Base-by-base conservation (phyloP, 345 rosid species). In the Lepidium didymum region DNA sequence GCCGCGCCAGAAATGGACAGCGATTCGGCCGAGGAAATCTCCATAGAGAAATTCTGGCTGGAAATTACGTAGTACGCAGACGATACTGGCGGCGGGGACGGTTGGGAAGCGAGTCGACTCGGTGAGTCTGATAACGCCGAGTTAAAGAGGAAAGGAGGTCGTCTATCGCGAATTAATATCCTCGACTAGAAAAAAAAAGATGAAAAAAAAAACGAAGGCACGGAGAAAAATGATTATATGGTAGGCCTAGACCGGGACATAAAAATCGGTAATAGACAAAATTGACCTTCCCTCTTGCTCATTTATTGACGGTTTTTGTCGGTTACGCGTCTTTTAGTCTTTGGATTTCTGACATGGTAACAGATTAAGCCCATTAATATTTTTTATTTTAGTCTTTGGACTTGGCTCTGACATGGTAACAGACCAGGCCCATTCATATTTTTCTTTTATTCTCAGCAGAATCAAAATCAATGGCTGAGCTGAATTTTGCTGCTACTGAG, bases 1-100 rank as follows among this genome's bases (percentile, higher is more conserved):
- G 61, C 75, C 13, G 65, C 68, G 47, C 73, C 76, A 21, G 74
- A 58, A 25, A 67, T 49, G 6, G 80, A 70, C 9, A 51, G 37
- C 37, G 80, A 62, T 31, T 77, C 80, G 23, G 61, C 77, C 57
- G 70, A 62, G 70, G 77, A 72, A 62, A 77, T 77, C 80, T 77
- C 80, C 80, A 77, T 77, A 29, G 69, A 63, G 75, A 65, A 56
- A 69, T 62, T 69, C 70, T 14, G 57, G 67, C 23, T 44, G 27
- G 2, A 62, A 15, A n/a, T 21, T 6, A 34, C 19, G 38, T 5
- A 38, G 31, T 7, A 41, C 35, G 27, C 40, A 46, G 58, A 12
- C 36, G 70, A 42, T 15, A 64, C 29, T 15, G 54, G 8, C 23
- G 64, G 40, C 31, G 56, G 31, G 54, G 60, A 44, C 37, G 41